These are phyloP conservation scores for Waitea zeae DNA, from an alignment of 1,284 basidiomycete genomes.

Conservation along the genomic window DNA sequence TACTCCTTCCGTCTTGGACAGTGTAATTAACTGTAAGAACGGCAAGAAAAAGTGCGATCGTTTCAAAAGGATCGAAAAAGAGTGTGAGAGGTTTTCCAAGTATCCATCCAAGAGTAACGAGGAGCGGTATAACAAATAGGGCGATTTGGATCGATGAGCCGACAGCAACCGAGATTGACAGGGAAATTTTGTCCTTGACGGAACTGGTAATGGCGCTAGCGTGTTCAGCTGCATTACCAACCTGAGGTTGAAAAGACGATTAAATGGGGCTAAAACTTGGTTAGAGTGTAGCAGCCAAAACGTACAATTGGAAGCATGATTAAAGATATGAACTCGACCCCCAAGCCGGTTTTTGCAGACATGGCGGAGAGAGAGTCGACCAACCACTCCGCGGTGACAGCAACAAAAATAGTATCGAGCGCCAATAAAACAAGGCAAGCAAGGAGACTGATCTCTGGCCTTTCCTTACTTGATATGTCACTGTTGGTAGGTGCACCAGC, in stretches of 20 bases:
- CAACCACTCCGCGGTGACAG: slow-evolving; percentile 67
- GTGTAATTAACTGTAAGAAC: slow-evolving; percentile 70
- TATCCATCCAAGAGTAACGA: slow-evolving; percentile 45
- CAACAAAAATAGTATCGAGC: slow-evolving; percentile 45
- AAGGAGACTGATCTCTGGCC: slow-evolving; percentile 41
- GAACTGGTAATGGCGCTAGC: slow-evolving; percentile 75
- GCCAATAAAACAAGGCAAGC: slow-evolving; percentile 39
- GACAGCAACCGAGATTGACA: slow-evolving; percentile 73
- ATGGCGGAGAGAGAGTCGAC: slow-evolving; percentile 63
- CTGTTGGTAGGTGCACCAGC: slow-evolving; percentile 1
- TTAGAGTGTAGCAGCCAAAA: slow-evolving; percentile 75
- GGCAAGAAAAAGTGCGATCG: slow-evolving; percentile 26
- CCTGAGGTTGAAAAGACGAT: slow-evolving; percentile 2
- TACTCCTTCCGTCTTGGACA: slow-evolving; percentile 71
- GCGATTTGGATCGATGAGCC: slow-evolving; percentile 33
- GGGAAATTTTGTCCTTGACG: slow-evolving; percentile 57
- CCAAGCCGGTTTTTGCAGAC: slow-evolving; percentile 32
- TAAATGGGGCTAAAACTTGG: slow-evolving; percentile 14
- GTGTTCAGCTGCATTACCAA: slow-evolving; percentile 20
- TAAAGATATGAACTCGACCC: slow-evolving; percentile 68
- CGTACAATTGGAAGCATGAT: slow-evolving; percentile 79
- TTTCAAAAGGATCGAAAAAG: slow-evolving; percentile 51
- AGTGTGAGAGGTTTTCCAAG: slow-evolving; percentile 50
- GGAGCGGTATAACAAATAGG: slow-evolving; percentile 17
- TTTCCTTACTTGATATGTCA: slow-evolving; percentile 12